Evolutionary conservation across 2,329 filamentous ascomycete genomes (phyloP), one percentile per base, ranked within the genome.

Genomic region (Aspergillus aculeatus): DNA sequence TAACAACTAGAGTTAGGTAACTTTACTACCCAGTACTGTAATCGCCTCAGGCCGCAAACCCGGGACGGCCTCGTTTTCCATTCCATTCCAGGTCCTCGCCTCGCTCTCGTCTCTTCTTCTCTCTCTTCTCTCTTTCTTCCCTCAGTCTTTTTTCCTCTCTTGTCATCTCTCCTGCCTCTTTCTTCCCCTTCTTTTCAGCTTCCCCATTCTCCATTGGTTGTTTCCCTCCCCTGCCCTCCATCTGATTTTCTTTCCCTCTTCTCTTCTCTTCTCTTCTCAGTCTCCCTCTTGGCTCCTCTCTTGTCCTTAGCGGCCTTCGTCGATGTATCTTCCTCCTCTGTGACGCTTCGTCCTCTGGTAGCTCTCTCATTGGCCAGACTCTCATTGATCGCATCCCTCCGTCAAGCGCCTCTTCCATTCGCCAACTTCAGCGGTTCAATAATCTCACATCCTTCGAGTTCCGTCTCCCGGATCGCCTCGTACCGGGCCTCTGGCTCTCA

Each of bases 71-170:
- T 72, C 69, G 71, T 71, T 74, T 75, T 76, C 69, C 70, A 71
- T 73, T 71, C 71, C 73, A 74, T 74, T 75, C 72, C 70, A 44
- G 38, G 38, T 69, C 66, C 53, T 74, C 72, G 68, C 66, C 54
- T 59, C 56, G 51, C 64, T 68, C 52, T 65, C 64, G 61, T 62
- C 61, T 56, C 64, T 50, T 56, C 64, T 50, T 65, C 67, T 61
- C 58, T 61, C 41, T 47, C 47, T 48, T 59, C 54, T 52, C 49
- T 60, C 54, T 49, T 53, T 58, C 51, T 38, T 59, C 58, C 50
- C 56, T 57, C 47, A 61, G 52, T 62, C 57, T 63, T 59, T 61
- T 64, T 65, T 59, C 59, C 57, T 55, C 23, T 57, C 53, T 61
- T 58, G 56, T 63, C 50, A 51, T 58, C 58, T 62, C 66, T 60